Base-by-base conservation (phyloP, 257 asterid genomes). In the Apocynum venetum region DNA sequence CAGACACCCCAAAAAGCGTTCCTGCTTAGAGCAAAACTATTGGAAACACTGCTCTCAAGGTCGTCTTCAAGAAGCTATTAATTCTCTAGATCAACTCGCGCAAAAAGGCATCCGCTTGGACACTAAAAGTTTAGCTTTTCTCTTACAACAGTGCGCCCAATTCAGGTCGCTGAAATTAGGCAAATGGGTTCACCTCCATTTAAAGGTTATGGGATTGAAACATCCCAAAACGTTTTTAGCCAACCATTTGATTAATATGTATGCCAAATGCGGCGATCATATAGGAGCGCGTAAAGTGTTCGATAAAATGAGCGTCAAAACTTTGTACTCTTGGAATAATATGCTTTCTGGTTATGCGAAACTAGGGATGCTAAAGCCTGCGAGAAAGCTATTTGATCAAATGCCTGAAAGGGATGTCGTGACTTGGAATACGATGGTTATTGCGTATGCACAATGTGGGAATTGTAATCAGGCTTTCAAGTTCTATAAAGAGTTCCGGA, bases 281-380 rank as follows among this genome's bases (percentile, higher is more conserved):
- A 82, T n/a, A 4, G 84, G 76, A 78, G 97, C 98, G 6, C 96
- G 98, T 44, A 81, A 82, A 60, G 82, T 93, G 88, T 91, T 93
- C 38, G 95, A 90, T 78, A 85, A 85, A 90, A 86, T 90, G 97
- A 61, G 77, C 6, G 77, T 6, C 3, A 87, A 87, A 83, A 91
- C 89, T 84, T 80, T 93, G 90, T 93, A 89, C 75, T 91, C 96
- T 44, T 93, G 98, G 98, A 93, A 93, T 80, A 85, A 80, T 77
- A 90, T 91, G 98, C 93, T 93, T 9, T 80, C 93, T 51, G 94
- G 97, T 41, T 93, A 90, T 78, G 90, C 92, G 0, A 85, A 86
- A 73, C 74, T 83, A 77, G 92, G 92, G 80, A 87, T 89, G 92
- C 80, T 69, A 52, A 83, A 82, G 84, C 88, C 92, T 76, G 98